Evolutionary conservation across 257 asterid species (phyloP).

Genomic region (Solanum neorickii): DNA sequence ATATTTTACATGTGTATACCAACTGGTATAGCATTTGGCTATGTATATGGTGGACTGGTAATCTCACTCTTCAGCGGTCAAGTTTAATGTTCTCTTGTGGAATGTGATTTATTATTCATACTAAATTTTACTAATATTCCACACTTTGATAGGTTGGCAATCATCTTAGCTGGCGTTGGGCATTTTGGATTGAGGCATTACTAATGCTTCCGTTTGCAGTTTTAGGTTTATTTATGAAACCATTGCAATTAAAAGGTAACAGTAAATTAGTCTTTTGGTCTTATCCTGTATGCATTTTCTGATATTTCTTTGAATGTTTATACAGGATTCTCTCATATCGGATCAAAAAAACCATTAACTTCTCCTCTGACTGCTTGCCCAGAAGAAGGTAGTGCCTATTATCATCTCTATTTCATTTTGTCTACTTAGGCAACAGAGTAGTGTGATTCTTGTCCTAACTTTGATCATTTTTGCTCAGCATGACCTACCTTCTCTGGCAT

Average conservation of each 20-base stretch:
- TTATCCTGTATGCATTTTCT: background rate
- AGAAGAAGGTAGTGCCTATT: background rate
- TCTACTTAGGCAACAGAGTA: background rate
- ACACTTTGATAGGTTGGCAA: slow-evolving; percentile 35
- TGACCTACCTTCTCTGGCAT: background rate
- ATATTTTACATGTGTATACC: slow-evolving; percentile 98
- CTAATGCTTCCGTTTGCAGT: slow-evolving; percentile 90
- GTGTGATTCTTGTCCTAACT: background rate
- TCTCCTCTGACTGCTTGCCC: slow-evolving; percentile 8
- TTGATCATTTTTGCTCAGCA: background rate
- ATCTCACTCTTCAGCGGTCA: background rate
- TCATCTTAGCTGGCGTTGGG: slow-evolving; percentile 73
- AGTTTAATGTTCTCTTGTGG: background rate
- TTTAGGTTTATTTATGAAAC: slow-evolving; percentile 82
- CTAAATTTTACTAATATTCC: background rate
- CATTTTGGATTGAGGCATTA: slow-evolving; percentile 77
- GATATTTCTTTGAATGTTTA: slow-evolving; percentile 15
- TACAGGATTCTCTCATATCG: slow-evolving; percentile 70
- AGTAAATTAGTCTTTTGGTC: background rate
- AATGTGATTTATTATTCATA: background rate
- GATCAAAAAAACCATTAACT: slow-evolving; percentile 33
- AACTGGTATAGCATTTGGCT: slow-evolving; percentile 80
- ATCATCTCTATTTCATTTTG: background rate
- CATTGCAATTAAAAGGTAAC: slow-evolving; percentile 81
- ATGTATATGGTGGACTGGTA: slow-evolving; percentile 95